Conservation (phyloP, 2,329 filamentous ascomycete genomes). For the Phaeosphaeria sp. region DNA sequence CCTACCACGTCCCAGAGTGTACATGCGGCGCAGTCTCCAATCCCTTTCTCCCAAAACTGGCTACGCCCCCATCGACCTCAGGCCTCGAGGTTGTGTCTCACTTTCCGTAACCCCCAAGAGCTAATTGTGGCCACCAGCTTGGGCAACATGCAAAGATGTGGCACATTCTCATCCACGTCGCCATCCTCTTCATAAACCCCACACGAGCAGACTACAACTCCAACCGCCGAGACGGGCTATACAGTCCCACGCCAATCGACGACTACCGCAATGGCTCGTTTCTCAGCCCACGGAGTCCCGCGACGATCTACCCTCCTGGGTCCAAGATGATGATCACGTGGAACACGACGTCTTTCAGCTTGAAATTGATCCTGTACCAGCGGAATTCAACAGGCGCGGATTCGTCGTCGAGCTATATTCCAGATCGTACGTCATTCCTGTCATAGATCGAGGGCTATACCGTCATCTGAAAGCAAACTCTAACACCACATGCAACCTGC, state of each 20-base stretch:
- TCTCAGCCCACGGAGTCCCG: not conserved
- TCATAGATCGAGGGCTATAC: not conserved
- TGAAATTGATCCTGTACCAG: not conserved
- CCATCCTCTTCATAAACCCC: not conserved
- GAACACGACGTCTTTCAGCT: not conserved
- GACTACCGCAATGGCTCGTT: not conserved
- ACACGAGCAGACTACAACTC: not conserved
- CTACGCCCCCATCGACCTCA: not conserved
- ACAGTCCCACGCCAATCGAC: not conserved
- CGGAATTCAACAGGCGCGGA: not conserved
- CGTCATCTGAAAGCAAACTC: not conserved
- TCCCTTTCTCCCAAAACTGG: not conserved
- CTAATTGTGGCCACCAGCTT: not conserved
- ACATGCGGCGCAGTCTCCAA: not conserved
- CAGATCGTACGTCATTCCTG: not conserved
- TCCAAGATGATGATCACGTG: not conserved
- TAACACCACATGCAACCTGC: not conserved
- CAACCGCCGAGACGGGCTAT: not conserved
- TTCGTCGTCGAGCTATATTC: not conserved
- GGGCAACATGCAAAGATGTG: not conserved
- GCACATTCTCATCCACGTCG: not conserved
- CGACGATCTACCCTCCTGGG: not conserved
- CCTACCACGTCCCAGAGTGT: not conserved
- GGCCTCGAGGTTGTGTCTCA: not conserved
- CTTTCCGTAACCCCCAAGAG: not conserved